These are phyloP conservation scores for Chondrus crispus DNA, from an alignment of 23 red algal species.

Conservation along the genomic window DNA sequence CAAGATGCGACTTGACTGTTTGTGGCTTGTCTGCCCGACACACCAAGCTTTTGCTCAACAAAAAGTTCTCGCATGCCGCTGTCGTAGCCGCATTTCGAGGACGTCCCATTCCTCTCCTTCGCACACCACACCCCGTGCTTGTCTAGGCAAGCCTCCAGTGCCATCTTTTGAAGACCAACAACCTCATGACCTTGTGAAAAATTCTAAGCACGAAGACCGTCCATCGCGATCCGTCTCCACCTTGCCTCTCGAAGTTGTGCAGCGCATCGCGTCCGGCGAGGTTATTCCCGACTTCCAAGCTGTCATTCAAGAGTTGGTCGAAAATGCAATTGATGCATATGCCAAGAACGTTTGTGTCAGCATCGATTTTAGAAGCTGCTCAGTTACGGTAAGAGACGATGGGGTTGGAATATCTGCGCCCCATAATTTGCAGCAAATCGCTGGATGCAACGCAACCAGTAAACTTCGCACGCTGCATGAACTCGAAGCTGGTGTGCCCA, in stretches of 20 bases:
- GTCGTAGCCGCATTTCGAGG: too few species aligned
- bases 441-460: slow-evolving; percentile 65
- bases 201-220: too few species aligned
- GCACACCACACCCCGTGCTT: too few species aligned
- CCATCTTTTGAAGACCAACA: too few species aligned
- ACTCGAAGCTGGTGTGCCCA: slow-evolving; percentile 47
- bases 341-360: slow-evolving; percentile 25
- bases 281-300: slow-evolving; percentile 48
- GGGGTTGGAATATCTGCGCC: slow-evolving; percentile 46
- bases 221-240: slow-evolving; percentile 28
- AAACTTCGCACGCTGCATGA: slow-evolving; percentile 61
- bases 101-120: too few species aligned
- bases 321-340: slow-evolving; percentile 79
- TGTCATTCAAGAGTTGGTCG: slow-evolving; percentile 78
- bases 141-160: too few species aligned
- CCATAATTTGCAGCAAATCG: slow-evolving; percentile 22
- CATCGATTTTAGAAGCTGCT: slow-evolving; percentile 11
- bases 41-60: too few species aligned
- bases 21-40: too few species aligned
- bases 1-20: too few species aligned
- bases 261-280: slow-evolving; percentile 77
- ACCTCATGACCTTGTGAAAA: too few species aligned
- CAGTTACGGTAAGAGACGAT: slow-evolving; percentile 50
- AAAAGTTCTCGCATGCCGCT: too few species aligned
- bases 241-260: slow-evolving; percentile 68